phyloP scores from a whole-genome alignment of 140 eudicot species.

The Erigeron philadelphicus region DNA sequence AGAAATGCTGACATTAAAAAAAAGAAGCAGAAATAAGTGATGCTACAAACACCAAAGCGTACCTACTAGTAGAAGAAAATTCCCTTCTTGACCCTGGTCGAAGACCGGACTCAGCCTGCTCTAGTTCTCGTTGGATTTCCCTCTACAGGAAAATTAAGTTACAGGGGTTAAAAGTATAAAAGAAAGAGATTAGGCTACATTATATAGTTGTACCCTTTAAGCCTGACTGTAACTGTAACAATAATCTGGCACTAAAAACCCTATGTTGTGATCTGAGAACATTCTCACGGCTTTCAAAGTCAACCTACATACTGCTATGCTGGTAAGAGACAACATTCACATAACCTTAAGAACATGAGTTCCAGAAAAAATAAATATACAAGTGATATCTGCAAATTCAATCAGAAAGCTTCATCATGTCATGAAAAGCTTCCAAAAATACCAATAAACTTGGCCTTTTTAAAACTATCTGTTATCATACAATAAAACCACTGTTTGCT shows the following conservation, averaged over 20 bases:
- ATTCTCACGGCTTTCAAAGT: background rate
- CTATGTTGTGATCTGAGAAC: background rate
- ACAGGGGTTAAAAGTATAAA: background rate
- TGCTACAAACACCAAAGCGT: conserved; percentile 15
- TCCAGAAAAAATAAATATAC: background rate
- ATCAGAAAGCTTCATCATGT: background rate
- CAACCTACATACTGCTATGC: background rate
- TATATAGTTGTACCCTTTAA: background rate
- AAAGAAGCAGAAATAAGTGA: background rate
- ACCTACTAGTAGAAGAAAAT: conserved; percentile 70
- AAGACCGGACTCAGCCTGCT: conserved; percentile 74
- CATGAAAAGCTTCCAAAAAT: background rate
- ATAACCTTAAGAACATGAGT: background rate
- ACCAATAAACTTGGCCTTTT: background rate
- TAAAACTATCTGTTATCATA: background rate
- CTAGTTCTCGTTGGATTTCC: conserved; percentile 85
- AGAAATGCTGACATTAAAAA: background rate
- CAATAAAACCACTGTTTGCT: background rate
- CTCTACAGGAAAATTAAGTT: conserved; percentile 44
- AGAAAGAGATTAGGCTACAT: background rate
- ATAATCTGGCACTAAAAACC: background rate
- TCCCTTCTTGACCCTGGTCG: conserved; percentile 72
- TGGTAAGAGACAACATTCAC: background rate
- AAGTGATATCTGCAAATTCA: background rate
- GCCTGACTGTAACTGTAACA: background rate